phyloP scores from a whole-genome alignment of 129 eudicot species.

The Helianthus tuberosus region DNA sequence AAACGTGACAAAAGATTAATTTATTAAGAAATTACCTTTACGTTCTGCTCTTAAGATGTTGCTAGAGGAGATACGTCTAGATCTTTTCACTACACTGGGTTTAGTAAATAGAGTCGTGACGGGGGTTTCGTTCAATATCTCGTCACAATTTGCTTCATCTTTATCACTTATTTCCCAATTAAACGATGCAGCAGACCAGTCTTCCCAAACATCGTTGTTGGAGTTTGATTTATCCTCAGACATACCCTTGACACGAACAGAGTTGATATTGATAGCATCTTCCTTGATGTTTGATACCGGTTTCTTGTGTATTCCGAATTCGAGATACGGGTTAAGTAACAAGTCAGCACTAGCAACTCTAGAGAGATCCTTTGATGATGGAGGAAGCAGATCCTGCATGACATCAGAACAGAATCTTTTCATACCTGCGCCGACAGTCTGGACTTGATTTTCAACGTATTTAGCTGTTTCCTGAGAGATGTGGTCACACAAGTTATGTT shows the following conservation, averaged over 20 bases:
- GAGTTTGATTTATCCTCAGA: conserved; percentile 37
- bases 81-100: conserved; percentile 30
- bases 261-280: conserved; percentile 17
- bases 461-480: conserved; percentile 76
- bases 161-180: conserved; percentile 28
- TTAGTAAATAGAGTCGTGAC: conserved; percentile 16
- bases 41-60: conserved; percentile 28
- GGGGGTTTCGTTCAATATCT: conserved; percentile 20
- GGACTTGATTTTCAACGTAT: conserved; percentile 89
- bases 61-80: conserved; percentile 23
- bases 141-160: conserved; percentile 30
- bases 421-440: conserved; percentile 78
- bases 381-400: conserved; percentile 75
- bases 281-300: conserved; percentile 34
- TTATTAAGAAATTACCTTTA: conserved; percentile 31
- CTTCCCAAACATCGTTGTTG: conserved; percentile 38
- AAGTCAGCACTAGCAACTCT: conserved; percentile 50
- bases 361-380: conserved; percentile 52
- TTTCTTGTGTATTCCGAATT: conserved; percentile 41
- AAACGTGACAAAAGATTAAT: conserved; percentile 1
- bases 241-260: conserved; percentile 26
- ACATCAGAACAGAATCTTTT: conserved; percentile 89
- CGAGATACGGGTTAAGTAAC: conserved; percentile 56
- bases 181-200: conserved; percentile 30
- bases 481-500: not conserved